Evolutionary conservation across 805 yeast genomes (phyloP).

Genomic region (Cyberlindnera amylophila): DNA sequence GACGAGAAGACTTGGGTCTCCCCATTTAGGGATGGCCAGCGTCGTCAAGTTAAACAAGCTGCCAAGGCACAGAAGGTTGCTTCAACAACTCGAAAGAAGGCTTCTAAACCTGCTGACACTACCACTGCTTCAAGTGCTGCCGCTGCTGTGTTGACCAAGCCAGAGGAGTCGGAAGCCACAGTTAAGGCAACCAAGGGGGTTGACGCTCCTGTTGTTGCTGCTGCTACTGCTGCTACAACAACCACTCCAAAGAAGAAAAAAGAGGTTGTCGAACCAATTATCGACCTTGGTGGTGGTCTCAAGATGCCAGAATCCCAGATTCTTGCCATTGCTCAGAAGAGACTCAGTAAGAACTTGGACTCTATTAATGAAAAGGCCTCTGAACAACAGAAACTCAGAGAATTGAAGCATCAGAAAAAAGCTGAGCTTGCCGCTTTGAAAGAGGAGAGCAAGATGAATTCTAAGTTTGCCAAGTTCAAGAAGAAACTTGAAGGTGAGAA

Average conservation of each 20-base stretch:
- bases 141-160: conserved; percentile 6
- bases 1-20: conserved; percentile 28
- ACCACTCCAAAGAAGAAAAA: conserved; percentile 13
- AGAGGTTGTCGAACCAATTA: conserved; percentile 19
- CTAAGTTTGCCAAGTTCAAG: conserved; percentile 26
- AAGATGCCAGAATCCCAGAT: conserved; percentile 26
- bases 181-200: neutral
- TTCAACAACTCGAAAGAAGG: conserved; percentile 1
- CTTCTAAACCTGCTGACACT: neutral
- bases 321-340: conserved; percentile 25
- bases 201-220: conserved; percentile 7
- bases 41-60: conserved; percentile 1
- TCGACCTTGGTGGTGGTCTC: conserved; percentile 29
- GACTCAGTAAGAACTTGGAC: conserved; percentile 19
- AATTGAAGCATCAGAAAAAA: conserved; percentile 26
- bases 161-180: conserved; percentile 1
- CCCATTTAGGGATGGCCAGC: conserved; percentile 25
- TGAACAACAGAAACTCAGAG: conserved; percentile 23
- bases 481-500: conserved; percentile 25
- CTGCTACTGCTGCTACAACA: conserved; percentile 1
- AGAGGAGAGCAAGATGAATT: conserved; percentile 25
- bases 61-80: conserved; percentile 3
- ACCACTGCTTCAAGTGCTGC: conserved; percentile 6
- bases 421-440: conserved; percentile 24
- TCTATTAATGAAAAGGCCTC: conserved; percentile 24